phyloP scores from a whole-genome alignment of 2,329 filamentous ascomycete genomes.

The Albifimbria verrucaria region DNA sequence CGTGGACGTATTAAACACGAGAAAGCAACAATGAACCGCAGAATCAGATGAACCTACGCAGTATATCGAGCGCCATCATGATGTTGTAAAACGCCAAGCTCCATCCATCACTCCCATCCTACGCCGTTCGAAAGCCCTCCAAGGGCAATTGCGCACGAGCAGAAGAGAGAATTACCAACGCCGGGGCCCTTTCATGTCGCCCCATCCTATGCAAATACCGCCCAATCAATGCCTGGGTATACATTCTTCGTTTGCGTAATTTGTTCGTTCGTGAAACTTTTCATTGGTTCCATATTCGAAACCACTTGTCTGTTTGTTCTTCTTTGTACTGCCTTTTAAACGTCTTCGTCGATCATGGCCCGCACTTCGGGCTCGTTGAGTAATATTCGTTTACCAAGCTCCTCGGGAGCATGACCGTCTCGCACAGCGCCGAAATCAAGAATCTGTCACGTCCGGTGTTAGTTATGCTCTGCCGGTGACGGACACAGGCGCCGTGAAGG shows the following conservation, averaged over 20 bases:
- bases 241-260: neutral
- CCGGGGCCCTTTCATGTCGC: neutral
- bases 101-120: neutral
- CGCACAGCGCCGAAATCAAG: slow-evolving; percentile 94
- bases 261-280: neutral
- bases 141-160: neutral
- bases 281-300: neutral
- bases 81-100: neutral
- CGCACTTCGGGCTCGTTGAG: slow-evolving; percentile 55
- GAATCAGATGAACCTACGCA: neutral
- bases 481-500: too few relatives aligned
- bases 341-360: slow-evolving; percentile 45
- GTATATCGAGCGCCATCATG: neutral
- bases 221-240: slow-evolving; percentile 1
- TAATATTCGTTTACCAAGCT: slow-evolving; percentile 77
- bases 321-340: slow-evolving; percentile 14
- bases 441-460: slow-evolving; percentile 56
- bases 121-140: neutral
- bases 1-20: neutral
- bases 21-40: neutral
- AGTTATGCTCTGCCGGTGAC: too few relatives aligned
- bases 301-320: slow-evolving; percentile 2
- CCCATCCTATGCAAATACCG: neutral
- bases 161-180: neutral
- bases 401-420: slow-evolving; percentile 74